Evolutionary conservation across 2,329 filamentous ascomycete species (phyloP), one percentile per base, ranked within the genome.

Genomic region (Cercospora sojina): DNA sequence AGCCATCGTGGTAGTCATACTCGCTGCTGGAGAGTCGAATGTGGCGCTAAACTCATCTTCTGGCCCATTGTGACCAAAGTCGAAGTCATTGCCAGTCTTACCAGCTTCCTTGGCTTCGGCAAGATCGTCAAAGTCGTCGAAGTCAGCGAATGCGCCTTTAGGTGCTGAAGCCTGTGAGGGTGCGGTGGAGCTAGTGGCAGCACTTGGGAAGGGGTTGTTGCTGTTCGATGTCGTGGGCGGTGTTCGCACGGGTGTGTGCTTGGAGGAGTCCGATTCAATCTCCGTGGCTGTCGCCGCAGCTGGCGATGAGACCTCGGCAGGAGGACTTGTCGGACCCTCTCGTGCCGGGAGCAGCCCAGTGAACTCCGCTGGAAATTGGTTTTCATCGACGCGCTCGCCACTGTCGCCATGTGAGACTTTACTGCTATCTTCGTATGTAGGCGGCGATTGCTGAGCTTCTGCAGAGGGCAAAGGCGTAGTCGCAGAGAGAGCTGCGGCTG

Each of bases 101-200:
- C 84, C 82, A 6, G 80, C 91, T 78, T 95, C 92, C 76, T 92
- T 92, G 53, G 92, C 92, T 74, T 96, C 92, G 67, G 92, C 89
- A 16, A 96, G 85, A 64, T 91, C 91, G 73, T 92, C 90, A 72
- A 95, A 95, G 49, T 92, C 91, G 59, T 92, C 91, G 67, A 93
- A 87, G 59, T 93, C 91, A 63, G 85, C 84, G 76, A 93, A 92
- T 1, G 86, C 84, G 23, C 84, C 80, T 70, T 82, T 83, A 16
- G 65, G 8, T n/a, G 78, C 73, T 1, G 80, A 75, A 66, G 68
- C 38, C 25, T 58, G 49, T 27, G 65, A 55, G 18, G 62, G 47
- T 25, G 16, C 38, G 1, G 23, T 38, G 5, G 62, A 47, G 38
- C 49, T 63, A 27, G 49, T 31, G 20, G 16, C 41, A 6, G 23